Conservation (phyloP, 306 rosid genomes). For the Prunus padus region DNA sequence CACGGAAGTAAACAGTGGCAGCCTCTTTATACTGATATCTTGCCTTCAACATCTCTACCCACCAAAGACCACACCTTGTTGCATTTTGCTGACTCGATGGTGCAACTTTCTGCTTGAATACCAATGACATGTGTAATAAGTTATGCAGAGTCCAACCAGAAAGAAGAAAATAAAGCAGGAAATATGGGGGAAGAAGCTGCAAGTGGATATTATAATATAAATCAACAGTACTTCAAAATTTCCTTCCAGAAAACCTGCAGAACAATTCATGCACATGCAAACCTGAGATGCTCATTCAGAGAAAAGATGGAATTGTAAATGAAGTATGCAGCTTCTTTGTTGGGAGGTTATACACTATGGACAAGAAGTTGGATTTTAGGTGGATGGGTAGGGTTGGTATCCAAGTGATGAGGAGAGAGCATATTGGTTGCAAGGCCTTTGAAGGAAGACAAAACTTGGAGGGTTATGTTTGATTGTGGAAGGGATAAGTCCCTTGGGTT, state of each 20-base stretch:
- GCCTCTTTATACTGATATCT: slow-evolving; percentile 83
- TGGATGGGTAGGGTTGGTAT: background rate
- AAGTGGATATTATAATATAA: background rate
- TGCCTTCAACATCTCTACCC: slow-evolving; percentile 92
- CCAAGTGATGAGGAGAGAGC: background rate
- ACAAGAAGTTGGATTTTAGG: no score
- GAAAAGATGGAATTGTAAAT: background rate
- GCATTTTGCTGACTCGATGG: slow-evolving; percentile 82
- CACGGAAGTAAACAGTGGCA: slow-evolving; percentile 85
- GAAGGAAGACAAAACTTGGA: background rate
- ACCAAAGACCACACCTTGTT: slow-evolving; percentile 92
- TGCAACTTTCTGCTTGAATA: slow-evolving; percentile 71
- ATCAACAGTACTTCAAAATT: background rate
- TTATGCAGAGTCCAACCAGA: background rate
- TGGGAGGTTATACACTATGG: background rate
- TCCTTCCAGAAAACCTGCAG: background rate
- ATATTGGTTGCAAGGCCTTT: background rate
- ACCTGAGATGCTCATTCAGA: background rate
- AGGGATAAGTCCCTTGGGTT: background rate
- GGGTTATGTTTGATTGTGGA: background rate
- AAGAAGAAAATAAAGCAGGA: background rate
- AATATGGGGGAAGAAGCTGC: background rate
- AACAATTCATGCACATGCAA: background rate
- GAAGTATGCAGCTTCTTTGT: background rate
- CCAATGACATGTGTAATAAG: slow-evolving; percentile 17